phyloP scores from a whole-genome alignment of 2,329 filamentous ascomycete genomes.

The Ophiostoma triangulosporum region DNA sequence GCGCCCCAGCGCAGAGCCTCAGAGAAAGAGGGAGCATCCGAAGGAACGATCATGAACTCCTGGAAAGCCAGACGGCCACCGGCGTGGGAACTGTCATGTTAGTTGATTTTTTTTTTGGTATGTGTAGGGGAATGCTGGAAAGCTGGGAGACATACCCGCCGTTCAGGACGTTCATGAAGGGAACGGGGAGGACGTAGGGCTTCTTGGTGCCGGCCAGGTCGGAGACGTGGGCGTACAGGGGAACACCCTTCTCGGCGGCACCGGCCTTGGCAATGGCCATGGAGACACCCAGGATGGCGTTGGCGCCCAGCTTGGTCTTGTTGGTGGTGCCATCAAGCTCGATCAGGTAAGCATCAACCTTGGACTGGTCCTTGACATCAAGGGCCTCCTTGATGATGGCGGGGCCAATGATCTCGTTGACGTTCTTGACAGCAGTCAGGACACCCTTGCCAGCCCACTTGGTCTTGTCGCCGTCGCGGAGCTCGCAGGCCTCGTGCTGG shows the following conservation, averaged over 20 bases:
- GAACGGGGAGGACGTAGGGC: slow-evolving; percentile 78
- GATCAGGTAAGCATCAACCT: slow-evolving; percentile 72
- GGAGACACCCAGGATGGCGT: slow-evolving; percentile 76
- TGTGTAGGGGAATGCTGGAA: neutral
- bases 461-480: slow-evolving; percentile 78
- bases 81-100: slow-evolving; percentile 61
- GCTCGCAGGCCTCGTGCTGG: slow-evolving; percentile 82
- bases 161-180: slow-evolving; percentile 91
- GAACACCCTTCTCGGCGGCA: slow-evolving; percentile 76
- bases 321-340: slow-evolving; percentile 72
- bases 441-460: slow-evolving; percentile 85
- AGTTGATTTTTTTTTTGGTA: too few relatives aligned
- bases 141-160: slow-evolving; percentile 36
- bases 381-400: slow-evolving; percentile 70
- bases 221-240: slow-evolving; percentile 78
- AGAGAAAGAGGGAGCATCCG: slow-evolving; percentile 75
- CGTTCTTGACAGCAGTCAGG: slow-evolving; percentile 71
- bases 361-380: slow-evolving; percentile 76
- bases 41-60: slow-evolving; percentile 91
- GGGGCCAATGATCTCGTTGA: slow-evolving; percentile 69
- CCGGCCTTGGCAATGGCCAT: slow-evolving; percentile 79
- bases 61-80: slow-evolving; percentile 92
- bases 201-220: slow-evolving; percentile 83
- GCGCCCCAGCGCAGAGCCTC: slow-evolving; percentile 94
- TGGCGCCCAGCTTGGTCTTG: slow-evolving; percentile 80